phyloP scores from a whole-genome alignment of 106 monocot species.

The Dendrobium nobile region DNA sequence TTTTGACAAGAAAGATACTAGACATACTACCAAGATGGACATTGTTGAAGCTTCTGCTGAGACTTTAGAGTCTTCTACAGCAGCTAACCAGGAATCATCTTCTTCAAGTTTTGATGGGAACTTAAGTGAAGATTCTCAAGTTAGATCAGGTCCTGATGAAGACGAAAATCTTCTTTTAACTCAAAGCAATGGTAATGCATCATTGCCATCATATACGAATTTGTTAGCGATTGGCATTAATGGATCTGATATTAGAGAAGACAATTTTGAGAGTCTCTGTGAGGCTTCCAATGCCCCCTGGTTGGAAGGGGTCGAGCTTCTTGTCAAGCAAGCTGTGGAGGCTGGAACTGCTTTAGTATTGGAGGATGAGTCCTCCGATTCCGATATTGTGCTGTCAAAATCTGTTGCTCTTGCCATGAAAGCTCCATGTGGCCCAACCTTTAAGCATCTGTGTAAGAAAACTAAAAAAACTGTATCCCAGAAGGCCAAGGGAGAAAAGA shows the following conservation, averaged over 20 bases:
- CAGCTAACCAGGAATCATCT: not conserved
- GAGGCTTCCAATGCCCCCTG: slow-evolving; percentile 7
- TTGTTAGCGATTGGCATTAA: not conserved
- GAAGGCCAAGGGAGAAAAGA: slow-evolving; percentile 14
- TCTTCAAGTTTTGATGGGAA: not conserved
- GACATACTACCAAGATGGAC: slow-evolving; percentile 6
- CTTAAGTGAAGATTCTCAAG: not conserved
- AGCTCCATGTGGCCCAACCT: slow-evolving; percentile 51
- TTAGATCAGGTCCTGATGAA: not conserved
- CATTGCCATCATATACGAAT: not conserved
- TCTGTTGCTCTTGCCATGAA: slow-evolving; percentile 68
- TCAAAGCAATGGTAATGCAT: not conserved
- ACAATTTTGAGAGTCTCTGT: not conserved
- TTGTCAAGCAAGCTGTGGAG: slow-evolving; percentile 68
- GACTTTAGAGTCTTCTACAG: not conserved
- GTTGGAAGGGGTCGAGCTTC: slow-evolving; percentile 47
- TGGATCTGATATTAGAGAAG: not conserved
- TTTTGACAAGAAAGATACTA: not conserved
- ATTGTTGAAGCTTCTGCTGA: not conserved
- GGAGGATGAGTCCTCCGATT: slow-evolving; percentile 46
- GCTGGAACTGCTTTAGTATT: slow-evolving; percentile 59
- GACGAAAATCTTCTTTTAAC: not conserved
- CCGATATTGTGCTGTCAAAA: slow-evolving; percentile 47
- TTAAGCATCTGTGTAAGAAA: slow-evolving; percentile 25
- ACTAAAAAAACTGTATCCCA: slow-evolving; percentile 25